A percentile compares a stretch with the other conserved stretches of the same genome.
These are phyloP conservation scores for Mangifera indica DNA, from an alignment of 345 rosid genomes.

Conservation along the genomic window DNA sequence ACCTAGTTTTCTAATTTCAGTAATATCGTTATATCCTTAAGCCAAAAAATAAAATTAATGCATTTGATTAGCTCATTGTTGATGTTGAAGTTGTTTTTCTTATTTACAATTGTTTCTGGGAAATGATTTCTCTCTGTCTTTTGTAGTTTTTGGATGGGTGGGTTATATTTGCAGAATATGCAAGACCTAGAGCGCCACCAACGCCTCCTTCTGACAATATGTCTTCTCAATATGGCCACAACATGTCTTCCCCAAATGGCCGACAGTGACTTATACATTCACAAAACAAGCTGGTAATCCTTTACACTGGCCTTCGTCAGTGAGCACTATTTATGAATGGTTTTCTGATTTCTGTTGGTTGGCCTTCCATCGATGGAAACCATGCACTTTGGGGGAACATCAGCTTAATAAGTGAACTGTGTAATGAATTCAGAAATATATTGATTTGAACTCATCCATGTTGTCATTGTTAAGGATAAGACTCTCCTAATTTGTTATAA, in stretches of 20 bases:
- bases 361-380: not conserved
- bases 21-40: too few relatives aligned
- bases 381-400: not conserved
- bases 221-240: slow-evolving; percentile 9
- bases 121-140: not conserved
- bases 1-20: not conserved
- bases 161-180: slow-evolving; percentile 60
- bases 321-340: not conserved
- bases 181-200: slow-evolving; percentile 36
- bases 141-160: slow-evolving; percentile 58
- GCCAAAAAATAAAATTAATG: too few relatives aligned
- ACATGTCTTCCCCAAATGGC: not conserved
- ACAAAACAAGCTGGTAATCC: not conserved
- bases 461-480: not conserved
- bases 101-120: not conserved
- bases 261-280: slow-evolving; percentile 2
- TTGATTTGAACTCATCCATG: not conserved
- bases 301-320: not conserved
- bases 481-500: not conserved
- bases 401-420: not conserved
- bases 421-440: not conserved
- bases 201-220: slow-evolving; percentile 10
- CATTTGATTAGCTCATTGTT: not conserved
- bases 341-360: not conserved
- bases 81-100: not conserved